Evolutionary conservation across 768 basidiomycete genomes (phyloP).

Genomic region (Lentinula detonsa): DNA sequence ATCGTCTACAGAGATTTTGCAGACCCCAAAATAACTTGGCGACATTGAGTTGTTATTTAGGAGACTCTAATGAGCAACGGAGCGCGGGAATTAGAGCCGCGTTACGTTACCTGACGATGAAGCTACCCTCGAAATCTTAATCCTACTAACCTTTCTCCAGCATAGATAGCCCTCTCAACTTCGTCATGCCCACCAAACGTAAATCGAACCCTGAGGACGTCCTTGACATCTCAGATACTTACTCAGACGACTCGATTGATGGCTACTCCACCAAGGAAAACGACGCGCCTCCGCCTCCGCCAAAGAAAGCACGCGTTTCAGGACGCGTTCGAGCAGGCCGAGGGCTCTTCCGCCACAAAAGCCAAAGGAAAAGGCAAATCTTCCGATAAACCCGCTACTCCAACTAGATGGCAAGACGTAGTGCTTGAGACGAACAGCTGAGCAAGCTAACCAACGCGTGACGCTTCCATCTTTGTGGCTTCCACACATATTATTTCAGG

Average conservation of each 20-base stretch:
- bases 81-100: background rate
- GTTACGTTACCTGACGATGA: background rate
- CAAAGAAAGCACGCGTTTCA: conserved; percentile 21
- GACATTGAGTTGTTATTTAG: too few species aligned
- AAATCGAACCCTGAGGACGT: conserved; percentile 7
- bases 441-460: background rate
- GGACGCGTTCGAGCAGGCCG: conserved; percentile 13
- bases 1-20: too few species aligned
- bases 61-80: background rate
- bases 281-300: conserved; percentile 12
- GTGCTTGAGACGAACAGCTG: background rate
- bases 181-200: background rate
- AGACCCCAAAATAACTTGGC: too few species aligned
- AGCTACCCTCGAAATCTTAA: too few species aligned
- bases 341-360: background rate
- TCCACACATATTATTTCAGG: background rate
- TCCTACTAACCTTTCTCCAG: background rate
- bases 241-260: background rate
- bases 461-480: too few species aligned
- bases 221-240: conserved; percentile 8
- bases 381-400: background rate
- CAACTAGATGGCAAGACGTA: background rate
- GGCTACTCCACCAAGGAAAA: conserved; percentile 13
- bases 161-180: background rate
- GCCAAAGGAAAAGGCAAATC: background rate